These are phyloP conservation scores for Pseudomonodictys pantanalensis DNA, from an alignment of 495 filamentous ascomycete genomes.

Conservation along the genomic window DNA sequence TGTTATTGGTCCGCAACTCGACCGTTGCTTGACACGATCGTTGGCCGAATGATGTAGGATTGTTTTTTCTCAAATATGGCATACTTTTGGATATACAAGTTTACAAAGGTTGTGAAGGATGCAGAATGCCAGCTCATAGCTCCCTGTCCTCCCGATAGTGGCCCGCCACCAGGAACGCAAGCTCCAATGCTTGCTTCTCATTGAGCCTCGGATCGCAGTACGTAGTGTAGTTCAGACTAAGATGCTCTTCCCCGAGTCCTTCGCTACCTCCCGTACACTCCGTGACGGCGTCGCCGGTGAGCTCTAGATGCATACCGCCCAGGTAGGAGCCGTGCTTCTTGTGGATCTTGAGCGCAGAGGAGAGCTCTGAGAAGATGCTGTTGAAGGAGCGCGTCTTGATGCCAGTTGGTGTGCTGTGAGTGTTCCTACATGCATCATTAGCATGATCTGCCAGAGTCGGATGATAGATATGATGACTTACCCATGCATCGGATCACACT, in stretches of 20 bases:
- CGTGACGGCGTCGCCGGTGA: constrained; percentile 94
- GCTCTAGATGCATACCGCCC: constrained; percentile 90
- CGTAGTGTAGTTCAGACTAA: constrained; percentile 83
- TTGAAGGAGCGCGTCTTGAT: constrained; percentile 88
- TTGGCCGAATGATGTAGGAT: too few species aligned
- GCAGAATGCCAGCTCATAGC: background rate
- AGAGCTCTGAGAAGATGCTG: constrained; percentile 80
- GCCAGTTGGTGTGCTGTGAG: constrained; percentile 62
- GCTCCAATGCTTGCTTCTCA: constrained; percentile 94
- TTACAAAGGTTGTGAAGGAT: too few species aligned
- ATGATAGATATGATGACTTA: constrained; percentile 37
- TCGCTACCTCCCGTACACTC: constrained; percentile 93
- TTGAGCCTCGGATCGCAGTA: constrained; percentile 95
- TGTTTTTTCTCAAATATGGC: too few species aligned
- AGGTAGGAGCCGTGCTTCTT: constrained; percentile 76
- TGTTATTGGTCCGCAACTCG: too few species aligned
- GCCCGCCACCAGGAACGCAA: constrained; percentile 89
- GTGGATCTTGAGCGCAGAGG: constrained; percentile 77
- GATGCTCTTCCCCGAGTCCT: constrained; percentile 79
- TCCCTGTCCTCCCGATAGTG: constrained; percentile 58
- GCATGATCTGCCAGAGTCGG: background rate
- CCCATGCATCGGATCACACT: constrained; percentile 98
- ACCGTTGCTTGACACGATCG: too few species aligned
- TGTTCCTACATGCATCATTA: constrained; percentile 50
- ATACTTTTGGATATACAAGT: too few species aligned